These are phyloP conservation scores for Teunomyces funiuensis DNA, from an alignment of 805 yeast genomes.

Conservation along the genomic window DNA sequence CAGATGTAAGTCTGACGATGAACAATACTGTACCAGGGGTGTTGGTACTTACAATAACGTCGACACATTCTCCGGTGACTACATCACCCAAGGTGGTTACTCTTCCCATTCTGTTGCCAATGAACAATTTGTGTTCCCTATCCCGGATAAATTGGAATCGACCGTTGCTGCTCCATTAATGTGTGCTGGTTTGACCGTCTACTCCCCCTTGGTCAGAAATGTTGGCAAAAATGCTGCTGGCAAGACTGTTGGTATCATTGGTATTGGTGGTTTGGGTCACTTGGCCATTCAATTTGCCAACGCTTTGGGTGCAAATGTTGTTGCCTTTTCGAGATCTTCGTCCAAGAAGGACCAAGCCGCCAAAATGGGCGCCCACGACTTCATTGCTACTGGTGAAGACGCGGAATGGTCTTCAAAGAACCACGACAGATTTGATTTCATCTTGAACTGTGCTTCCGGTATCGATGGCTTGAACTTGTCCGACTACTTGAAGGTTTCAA, in stretches of 20 bases:
- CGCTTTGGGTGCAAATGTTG: conserved; percentile 60
- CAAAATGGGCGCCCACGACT: conserved; percentile 53
- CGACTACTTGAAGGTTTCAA: conserved; percentile 49
- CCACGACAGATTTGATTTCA: conserved; percentile 45
- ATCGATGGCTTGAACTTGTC: conserved; percentile 49
- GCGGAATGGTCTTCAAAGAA: conserved; percentile 39
- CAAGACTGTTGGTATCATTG: conserved; percentile 52
- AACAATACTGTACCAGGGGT: conserved; percentile 36
- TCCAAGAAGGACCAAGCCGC: conserved; percentile 50
- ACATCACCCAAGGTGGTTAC: conserved; percentile 70
- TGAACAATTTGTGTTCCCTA: conserved; percentile 61
- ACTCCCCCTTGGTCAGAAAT: conserved; percentile 59
- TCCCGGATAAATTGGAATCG: conserved; percentile 50
- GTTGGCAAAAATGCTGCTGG: conserved; percentile 40
- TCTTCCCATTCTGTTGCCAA: conserved; percentile 64
- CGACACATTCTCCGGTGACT: conserved; percentile 29
- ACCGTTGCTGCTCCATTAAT: conserved; percentile 67
- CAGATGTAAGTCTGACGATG: conserved; percentile 22
- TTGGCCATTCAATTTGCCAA: conserved; percentile 56
- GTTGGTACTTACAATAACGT: conserved; percentile 23
- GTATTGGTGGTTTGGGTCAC: conserved; percentile 60
- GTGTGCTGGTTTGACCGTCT: conserved; percentile 78
- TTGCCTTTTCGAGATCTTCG: conserved; percentile 52
- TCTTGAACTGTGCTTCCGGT: conserved; percentile 54
- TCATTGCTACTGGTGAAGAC: conserved; percentile 53